Evolutionary conservation across 169 alveolate genomes (phyloP).

Genomic region (Neospora caninum): DNA sequence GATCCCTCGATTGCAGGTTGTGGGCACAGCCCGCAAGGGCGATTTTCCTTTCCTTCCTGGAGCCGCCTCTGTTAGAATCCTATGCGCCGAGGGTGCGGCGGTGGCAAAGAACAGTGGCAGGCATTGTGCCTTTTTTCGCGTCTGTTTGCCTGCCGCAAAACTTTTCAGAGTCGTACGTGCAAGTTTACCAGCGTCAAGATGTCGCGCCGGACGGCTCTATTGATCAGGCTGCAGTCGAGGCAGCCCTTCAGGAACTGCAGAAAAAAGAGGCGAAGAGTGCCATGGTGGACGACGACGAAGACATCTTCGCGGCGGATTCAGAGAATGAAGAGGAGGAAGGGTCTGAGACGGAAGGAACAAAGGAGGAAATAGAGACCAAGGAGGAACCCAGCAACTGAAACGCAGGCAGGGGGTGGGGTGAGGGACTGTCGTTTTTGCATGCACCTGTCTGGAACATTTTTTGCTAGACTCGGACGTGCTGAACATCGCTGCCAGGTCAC

Average conservation of each 20-base stretch:
- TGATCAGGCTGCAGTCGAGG: conserved; percentile 40
- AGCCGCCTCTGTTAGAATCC: no score
- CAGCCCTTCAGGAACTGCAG: conserved; percentile 42
- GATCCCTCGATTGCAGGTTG: no score
- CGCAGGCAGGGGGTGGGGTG: not conserved
- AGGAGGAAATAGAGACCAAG: not conserved
- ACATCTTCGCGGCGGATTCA: conserved; percentile 46
- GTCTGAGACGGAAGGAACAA: not conserved
- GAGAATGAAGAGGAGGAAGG: conserved; percentile 6
- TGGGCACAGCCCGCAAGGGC: no score
- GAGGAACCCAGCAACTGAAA: not conserved
- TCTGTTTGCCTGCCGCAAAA: not conserved
- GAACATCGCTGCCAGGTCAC: no score
- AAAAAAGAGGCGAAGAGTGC: conserved; percentile 15
- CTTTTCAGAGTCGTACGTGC: conserved; percentile 67
- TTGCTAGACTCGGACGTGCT: no score
- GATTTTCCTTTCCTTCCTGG: no score
- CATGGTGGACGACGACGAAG: conserved; percentile 53
- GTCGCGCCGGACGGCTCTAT: conserved; percentile 68
- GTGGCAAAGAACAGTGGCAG: no score
- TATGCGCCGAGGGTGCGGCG: no score
- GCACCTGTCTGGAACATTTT: not conserved
- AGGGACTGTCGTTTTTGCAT: not conserved
- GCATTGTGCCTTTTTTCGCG: no score
- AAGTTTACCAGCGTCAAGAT: conserved; percentile 68